Base-by-base conservation (phyloP, 2,329 filamentous ascomycete genomes). In the Colletotrichum sp. region DNA sequence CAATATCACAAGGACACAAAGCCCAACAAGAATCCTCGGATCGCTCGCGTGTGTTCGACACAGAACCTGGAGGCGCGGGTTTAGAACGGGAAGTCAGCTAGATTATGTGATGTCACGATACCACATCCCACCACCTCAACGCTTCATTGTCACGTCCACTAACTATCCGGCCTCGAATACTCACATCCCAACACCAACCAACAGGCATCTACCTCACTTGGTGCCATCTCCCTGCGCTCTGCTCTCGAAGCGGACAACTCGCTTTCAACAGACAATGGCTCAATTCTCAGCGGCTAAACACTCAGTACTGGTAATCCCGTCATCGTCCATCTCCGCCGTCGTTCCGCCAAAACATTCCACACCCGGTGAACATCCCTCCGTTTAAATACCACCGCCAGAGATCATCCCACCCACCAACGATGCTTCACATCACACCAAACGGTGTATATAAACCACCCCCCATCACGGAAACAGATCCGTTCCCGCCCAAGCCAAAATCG, bases 311-410 rank as follows among this genome's bases (percentile, higher is more conserved):
- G 7, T 16, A 43, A 43, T 43, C 16, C 16, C 36, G 16, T 18
- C 16, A 0, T 8, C 16, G 2, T 1, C 36, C 1, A 1, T 8
- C n/a, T n/a, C n/a, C 5, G 16, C 9, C 36, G 8, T 43, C 36
- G n/a, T 43, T n/a, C 16, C 39, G 39, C 16, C 39, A 43, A 6
- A 16, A 43, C 39, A 43, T 39, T 39, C 34, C 16, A 39, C 34
- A 39, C 36, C 5, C 13, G 15, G 7, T 8, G 34, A 36, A 36
- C 7, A 36, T 4, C 36, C 36, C 34, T 34, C 10, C 34, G n/a
- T 16, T 1, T 39, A 16, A 39, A 39, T 39, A 18, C 15, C 4
- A 39, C 1, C 36, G 8, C n/a, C n/a, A n/a, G n/a, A n/a, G n/a
- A n/a, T n/a, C n/a, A n/a, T n/a, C n/a, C n/a, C n/a, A n/a, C n/a